Evolutionary conservation across 1,139 yeast genomes (phyloP), one percentile per base, ranked within the genome.

Genomic region (Wickerhamiella infanticola): DNA sequence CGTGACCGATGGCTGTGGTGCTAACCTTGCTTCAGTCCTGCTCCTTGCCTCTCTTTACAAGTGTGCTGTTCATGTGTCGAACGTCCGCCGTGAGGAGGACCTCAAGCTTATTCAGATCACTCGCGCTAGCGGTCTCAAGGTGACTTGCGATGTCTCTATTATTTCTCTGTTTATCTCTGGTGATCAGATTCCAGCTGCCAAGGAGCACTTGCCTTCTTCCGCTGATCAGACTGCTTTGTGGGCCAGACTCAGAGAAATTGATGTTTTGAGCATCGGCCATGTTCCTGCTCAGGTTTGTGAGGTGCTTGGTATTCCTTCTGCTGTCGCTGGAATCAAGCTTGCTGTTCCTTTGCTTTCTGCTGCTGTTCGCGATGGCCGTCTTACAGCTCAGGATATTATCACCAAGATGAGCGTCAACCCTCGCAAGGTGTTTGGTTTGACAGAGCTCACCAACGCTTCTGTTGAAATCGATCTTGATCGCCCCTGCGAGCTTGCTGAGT

Each of bases 101-200:
- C 73, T 90, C 61, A 78, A 81, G 53, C 72, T 90, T 62, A 83
- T 90, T 58, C 73, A 74, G 60, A 79, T 90, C 76, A 85, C 95
- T 48, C 88, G 86, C 69, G 81, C 74, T 50, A 83, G 82, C 70
- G 77, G 79, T 41, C 70, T 84, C 57, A 73, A 73, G 54, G 95
- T 90, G 40, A 85, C 97, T 39, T 84, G 94, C 65, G 98, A 90
- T 64, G 94, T 84, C 51, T 71, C 90, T 26, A 79, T 90, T 44
- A 80, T 78, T 62, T 70, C 94, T 3, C 71, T 88, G 62, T 86
- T 85, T 69, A 68, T 82, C 53, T 72, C 84, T 43, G 81, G 75
- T 63, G 76, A 74, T 40, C 88, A 84, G 39, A 75, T 74, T 60
- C 81, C 86, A 45, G 75, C 76, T 56, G 78, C 83, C 54, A 61